phyloP scores from a whole-genome alignment of 2,329 filamentous ascomycete species.

The Claviceps sp. region DNA sequence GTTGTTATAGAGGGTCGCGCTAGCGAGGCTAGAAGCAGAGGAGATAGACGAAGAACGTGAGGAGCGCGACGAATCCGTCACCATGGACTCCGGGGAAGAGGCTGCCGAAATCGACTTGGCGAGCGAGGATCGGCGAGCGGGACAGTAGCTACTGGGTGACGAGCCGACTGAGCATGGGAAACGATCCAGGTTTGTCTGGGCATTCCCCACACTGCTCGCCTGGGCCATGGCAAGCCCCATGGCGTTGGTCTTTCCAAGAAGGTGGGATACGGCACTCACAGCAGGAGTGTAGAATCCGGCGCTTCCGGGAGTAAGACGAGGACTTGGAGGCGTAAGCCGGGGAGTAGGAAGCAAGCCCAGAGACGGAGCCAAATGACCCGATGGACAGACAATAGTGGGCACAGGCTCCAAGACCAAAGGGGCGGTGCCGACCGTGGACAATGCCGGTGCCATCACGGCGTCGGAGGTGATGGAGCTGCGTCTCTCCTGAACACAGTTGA shows the following conservation, averaged over 20 bases:
- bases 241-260: slow-evolving; percentile 36
- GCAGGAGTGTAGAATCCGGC: slow-evolving; percentile 47
- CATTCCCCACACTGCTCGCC: slow-evolving; percentile 29
- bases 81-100: slow-evolving; percentile 55
- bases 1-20: slow-evolving; percentile 33
- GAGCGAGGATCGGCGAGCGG: slow-evolving; percentile 45
- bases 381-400: slow-evolving; percentile 29
- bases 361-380: slow-evolving; percentile 34
- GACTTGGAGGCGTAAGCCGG: slow-evolving; percentile 46
- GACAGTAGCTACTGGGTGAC: slow-evolving; percentile 37
- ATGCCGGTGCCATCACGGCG: slow-evolving; percentile 24
- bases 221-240: slow-evolving; percentile 50
- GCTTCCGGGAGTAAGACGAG: slow-evolving; percentile 40
- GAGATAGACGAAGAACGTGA: slow-evolving; percentile 54
- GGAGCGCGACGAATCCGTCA: slow-evolving; percentile 47
- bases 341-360: slow-evolving; percentile 45
- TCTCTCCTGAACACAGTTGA: slow-evolving; percentile 28
- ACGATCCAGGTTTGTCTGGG: slow-evolving; percentile 36
- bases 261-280: slow-evolving; percentile 37
- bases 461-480: slow-evolving; percentile 21
- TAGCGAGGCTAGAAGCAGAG: slow-evolving; percentile 45
- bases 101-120: slow-evolving; percentile 49
- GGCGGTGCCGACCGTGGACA: slow-evolving; percentile 26
- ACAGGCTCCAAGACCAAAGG: slow-evolving; percentile 34
- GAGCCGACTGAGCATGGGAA: slow-evolving; percentile 34